A percentile compares a stretch with the other conserved stretches of the same genome.
These are phyloP conservation scores for Parsonsia alboflavescens DNA, from an alignment of 257 asterid genomes.

Conservation along the genomic window DNA sequence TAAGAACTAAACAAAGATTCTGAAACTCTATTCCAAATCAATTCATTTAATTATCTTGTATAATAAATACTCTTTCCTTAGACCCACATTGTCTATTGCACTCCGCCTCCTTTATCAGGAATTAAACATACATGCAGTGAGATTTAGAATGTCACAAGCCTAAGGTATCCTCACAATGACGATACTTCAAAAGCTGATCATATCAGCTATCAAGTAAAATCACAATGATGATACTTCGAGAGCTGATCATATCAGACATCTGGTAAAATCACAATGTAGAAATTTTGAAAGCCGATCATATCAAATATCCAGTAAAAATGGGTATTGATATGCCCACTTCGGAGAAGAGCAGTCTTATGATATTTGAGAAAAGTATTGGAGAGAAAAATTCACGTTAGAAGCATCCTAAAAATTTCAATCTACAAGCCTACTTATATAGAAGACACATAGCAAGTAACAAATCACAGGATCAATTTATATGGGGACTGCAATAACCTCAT, in stretches of 20 bases:
- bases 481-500: constrained; percentile 54
- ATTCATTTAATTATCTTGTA: too few relatives aligned
- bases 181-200: not conserved
- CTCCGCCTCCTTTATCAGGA: not conserved
- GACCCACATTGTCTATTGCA: too few relatives aligned
- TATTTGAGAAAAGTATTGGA: not conserved
- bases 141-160: not conserved
- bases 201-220: not conserved
- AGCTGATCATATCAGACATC: not conserved
- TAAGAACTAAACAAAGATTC: too few relatives aligned
- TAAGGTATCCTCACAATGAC: not conserved
- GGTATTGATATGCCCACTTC: not conserved
- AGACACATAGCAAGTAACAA: not conserved
- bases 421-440: constrained; percentile 6
- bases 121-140: not conserved
- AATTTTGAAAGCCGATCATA: not conserved
- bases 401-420: not conserved
- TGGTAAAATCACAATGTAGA: not conserved
- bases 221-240: too few relatives aligned
- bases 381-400: not conserved
- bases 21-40: too few relatives aligned
- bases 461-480: not conserved
- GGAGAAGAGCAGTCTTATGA: not conserved
- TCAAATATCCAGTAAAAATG: not conserved
- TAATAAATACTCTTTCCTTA: too few relatives aligned